Evolutionary conservation across 805 yeast species (phyloP).

Genomic region (Peterozyma toletana): DNA sequence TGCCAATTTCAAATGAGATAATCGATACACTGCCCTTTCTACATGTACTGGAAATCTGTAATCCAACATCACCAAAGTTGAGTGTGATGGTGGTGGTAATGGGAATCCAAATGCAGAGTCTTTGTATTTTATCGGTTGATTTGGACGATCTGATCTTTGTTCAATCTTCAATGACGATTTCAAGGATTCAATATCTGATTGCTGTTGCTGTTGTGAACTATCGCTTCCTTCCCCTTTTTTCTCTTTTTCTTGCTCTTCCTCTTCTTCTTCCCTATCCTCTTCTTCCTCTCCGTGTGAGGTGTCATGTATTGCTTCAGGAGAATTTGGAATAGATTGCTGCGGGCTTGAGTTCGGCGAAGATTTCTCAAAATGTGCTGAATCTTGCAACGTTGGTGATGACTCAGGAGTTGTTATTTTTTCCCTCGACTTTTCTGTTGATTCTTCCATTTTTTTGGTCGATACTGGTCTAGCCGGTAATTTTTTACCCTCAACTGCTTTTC

Average conservation of each 20-base stretch:
- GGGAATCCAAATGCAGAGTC: conserved; percentile 89
- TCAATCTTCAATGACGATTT: conserved; percentile 19
- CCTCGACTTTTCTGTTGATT: too few relatives aligned
- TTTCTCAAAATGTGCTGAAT: too few relatives aligned
- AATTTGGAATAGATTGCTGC: too few relatives aligned
- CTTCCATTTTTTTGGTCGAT: too few relatives aligned
- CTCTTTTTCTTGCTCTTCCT: neutral
- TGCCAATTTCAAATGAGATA: conserved; percentile 89
- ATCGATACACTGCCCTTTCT: conserved; percentile 89
- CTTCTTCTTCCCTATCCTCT: neutral
- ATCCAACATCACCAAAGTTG: conserved; percentile 75
- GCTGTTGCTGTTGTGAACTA: neutral
- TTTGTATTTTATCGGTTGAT: conserved; percentile 51
- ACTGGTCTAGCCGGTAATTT: too few relatives aligned
- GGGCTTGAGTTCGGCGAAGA: too few relatives aligned
- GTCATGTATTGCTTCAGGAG: too few relatives aligned
- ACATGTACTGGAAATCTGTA: conserved; percentile 90
- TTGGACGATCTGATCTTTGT: conserved; percentile 33
- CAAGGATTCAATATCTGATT: conserved; percentile 8
- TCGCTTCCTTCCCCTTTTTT: neutral
- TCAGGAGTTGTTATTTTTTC: too few relatives aligned
- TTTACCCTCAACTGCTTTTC: too few relatives aligned
- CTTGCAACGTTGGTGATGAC: neutral
- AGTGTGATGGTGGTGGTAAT: conserved; percentile 69
- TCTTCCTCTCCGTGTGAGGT: neutral